These are phyloP conservation scores for Xylaria acuta DNA, from an alignment of 495 filamentous ascomycete species.

Conservation along the genomic window DNA sequence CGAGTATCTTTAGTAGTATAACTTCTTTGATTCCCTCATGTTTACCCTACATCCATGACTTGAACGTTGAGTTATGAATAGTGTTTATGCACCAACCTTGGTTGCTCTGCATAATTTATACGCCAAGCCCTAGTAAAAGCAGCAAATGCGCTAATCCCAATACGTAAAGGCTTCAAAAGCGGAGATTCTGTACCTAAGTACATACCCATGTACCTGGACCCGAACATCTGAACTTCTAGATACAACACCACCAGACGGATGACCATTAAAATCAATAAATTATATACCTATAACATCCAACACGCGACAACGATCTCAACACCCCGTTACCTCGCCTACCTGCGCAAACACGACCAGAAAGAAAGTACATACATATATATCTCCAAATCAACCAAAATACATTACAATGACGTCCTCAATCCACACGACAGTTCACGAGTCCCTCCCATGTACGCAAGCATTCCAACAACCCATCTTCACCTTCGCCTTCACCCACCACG, in stretches of 20 bases:
- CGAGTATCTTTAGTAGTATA: background rate
- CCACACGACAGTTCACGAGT: slow-evolving; percentile 72
- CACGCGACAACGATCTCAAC: background rate
- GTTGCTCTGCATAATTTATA: background rate
- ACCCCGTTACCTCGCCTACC: background rate
- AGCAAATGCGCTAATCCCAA: background rate
- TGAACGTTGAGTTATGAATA: background rate
- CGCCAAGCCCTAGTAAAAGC: no score
- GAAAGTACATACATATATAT: background rate
- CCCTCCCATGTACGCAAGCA: slow-evolving; percentile 72
- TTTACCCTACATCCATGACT: background rate
- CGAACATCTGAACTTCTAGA: background rate
- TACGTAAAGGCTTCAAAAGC: no score
- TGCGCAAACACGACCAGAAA: background rate
- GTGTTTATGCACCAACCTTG: background rate
- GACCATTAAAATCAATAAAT: background rate
- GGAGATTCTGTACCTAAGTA: no score
- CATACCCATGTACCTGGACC: background rate
- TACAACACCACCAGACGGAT: background rate
- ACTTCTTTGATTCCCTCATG: background rate
- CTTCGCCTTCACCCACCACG: background rate
- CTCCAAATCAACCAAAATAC: slow-evolving; percentile 2
- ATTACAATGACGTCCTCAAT: slow-evolving; percentile 67
- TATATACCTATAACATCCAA: background rate
- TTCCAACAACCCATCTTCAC: background rate